A percentile compares a stretch with the other conserved stretches of the same genome.
Conservation (phyloP, 1,284 basidiomycete genomes). For the Apiotrichum porosum region DNA sequence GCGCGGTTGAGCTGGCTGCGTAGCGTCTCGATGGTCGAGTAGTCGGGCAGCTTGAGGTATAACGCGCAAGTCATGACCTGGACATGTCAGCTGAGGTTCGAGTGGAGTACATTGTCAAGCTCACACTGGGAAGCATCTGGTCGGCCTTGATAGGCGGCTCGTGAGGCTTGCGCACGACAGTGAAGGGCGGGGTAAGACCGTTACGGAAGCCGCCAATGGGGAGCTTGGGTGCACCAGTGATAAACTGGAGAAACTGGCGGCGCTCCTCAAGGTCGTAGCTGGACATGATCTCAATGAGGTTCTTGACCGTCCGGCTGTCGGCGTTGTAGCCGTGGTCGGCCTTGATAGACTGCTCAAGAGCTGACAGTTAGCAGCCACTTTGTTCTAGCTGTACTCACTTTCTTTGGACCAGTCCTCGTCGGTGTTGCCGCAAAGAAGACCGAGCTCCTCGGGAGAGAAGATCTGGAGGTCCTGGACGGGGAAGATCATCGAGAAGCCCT, state of each 20-base stretch:
- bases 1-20: constrained; percentile 71
- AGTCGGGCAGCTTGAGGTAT: constrained; percentile 90
- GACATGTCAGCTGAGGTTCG: not conserved
- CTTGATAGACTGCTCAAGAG: constrained; percentile 84
- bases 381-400: constrained; percentile 56
- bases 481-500: constrained; percentile 92
- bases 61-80: constrained; percentile 24
- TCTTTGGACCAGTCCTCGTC: constrained; percentile 91
- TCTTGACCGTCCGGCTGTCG: constrained; percentile 82
- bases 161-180: constrained; percentile 94
- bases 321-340: constrained; percentile 98
- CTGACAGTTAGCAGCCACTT: constrained; percentile 47
- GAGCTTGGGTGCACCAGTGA: constrained; percentile 89
- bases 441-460: constrained; percentile 89
- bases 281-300: constrained; percentile 82
- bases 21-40: constrained; percentile 76
- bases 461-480: constrained; percentile 81
- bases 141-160: constrained; percentile 85
- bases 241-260: constrained; percentile 90
- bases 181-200: constrained; percentile 87
- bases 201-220: constrained; percentile 90
- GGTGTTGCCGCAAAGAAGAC: constrained; percentile 87
- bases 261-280: constrained; percentile 68
- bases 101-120: not conserved
- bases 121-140: constrained; percentile 88